These are phyloP conservation scores for Alisma plantagoaquatica DNA, from an alignment of 106 monocot genomes.

Conservation along the genomic window DNA sequence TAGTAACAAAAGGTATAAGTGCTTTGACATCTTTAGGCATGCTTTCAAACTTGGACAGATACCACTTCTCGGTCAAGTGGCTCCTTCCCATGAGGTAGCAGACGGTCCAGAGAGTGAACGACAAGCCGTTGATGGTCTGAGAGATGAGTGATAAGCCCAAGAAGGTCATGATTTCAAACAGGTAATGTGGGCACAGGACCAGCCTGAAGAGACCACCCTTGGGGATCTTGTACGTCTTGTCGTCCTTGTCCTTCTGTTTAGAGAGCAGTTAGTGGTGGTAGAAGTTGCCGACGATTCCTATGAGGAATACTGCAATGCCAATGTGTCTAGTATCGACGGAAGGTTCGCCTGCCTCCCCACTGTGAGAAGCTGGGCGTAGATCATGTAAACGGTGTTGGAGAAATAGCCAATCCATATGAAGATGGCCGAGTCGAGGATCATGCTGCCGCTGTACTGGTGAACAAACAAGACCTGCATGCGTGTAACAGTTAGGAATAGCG, in stretches of 20 bases:
- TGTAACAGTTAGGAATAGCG: too few species aligned
- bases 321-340: constrained; percentile 25
- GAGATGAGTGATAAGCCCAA: constrained; percentile 43
- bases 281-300: constrained; percentile 71
- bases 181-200: constrained; percentile 81
- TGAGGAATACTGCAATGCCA: constrained; percentile 41
- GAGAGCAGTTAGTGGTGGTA: constrained; percentile 72
- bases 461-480: constrained; percentile 64
- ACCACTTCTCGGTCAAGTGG: constrained; percentile 64
- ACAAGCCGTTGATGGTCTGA: constrained; percentile 38
- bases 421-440: constrained; percentile 23
- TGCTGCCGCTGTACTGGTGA: constrained; percentile 53
- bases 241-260: constrained; percentile 39
- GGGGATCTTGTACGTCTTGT: constrained; percentile 69
- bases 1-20: constrained; percentile 57
- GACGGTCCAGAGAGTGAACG: constrained; percentile 29
- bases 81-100: constrained; percentile 73
- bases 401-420: constrained; percentile 44
- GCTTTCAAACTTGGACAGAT: constrained; percentile 55
- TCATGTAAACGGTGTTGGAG: constrained; percentile 18
- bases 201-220: constrained; percentile 57
- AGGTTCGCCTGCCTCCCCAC: constrained; percentile 26
- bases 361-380: constrained; percentile 57
- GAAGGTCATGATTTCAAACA: constrained; percentile 67
- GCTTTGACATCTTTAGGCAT: constrained; percentile 54